phyloP scores from a whole-genome alignment of 1,284 basidiomycete species.

The Moesziomyces parantarcticus region DNA sequence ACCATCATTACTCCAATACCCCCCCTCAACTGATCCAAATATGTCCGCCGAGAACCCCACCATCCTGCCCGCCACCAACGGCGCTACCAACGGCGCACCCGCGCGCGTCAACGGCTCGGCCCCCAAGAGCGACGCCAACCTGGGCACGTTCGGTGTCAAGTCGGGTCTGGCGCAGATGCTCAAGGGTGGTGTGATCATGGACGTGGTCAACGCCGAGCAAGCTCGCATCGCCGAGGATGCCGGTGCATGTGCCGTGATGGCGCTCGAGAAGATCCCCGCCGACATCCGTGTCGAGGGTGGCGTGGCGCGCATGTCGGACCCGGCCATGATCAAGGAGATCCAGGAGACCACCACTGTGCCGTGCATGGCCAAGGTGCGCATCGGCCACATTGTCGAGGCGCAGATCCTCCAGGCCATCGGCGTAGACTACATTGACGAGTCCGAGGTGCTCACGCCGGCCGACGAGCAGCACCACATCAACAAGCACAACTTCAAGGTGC shows the following conservation, averaged over 20 bases:
- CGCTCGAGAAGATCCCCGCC: conserved; percentile 87
- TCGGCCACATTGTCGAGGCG: conserved; percentile 84
- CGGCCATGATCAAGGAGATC: conserved; percentile 95
- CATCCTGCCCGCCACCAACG: conserved; percentile 59
- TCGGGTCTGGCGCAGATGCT: conserved; percentile 72
- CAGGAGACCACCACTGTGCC: conserved; percentile 72
- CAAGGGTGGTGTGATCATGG: conserved; percentile 70
- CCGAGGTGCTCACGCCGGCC: conserved; percentile 94
- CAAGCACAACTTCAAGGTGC: conserved; percentile 77
- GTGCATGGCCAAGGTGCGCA: conserved; percentile 88
- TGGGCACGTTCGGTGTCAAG: conserved; percentile 92
- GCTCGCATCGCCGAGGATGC: conserved; percentile 97
- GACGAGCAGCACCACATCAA: conserved; percentile 72
- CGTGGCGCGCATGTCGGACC: conserved; percentile 74
- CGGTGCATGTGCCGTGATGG: conserved; percentile 96
- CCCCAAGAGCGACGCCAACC: conserved; percentile 73
- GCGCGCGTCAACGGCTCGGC: conserved; percentile 71
- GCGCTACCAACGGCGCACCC: conserved; percentile 58
- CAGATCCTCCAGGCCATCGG: conserved; percentile 93
- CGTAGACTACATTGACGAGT: conserved; percentile 95
- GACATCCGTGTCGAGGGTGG: conserved; percentile 75
- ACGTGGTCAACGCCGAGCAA: conserved; percentile 79
- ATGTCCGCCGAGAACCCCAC: conserved; percentile 68
- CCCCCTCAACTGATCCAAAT: not conserved
- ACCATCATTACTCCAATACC: conserved; percentile 4